phyloP scores from a whole-genome alignment of 169 alveolate species.

The Nephromyces sp. region DNA sequence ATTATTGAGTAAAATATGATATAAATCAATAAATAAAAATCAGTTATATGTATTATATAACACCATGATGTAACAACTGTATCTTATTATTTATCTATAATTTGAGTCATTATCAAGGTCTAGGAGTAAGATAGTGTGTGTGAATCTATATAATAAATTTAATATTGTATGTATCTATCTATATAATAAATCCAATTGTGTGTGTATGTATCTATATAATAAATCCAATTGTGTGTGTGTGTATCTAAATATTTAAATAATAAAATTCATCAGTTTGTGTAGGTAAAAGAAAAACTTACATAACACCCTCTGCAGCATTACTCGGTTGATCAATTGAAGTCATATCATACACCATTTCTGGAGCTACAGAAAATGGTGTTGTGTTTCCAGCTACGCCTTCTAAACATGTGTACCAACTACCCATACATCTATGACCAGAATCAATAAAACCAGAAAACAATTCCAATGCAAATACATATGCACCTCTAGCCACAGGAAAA shows the following conservation, averaged over 20 bases:
- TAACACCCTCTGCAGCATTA: conserved; percentile 22
- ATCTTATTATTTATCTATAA: too few species aligned
- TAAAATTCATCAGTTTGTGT: too few species aligned
- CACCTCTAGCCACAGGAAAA: conserved; percentile 14
- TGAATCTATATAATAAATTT: neutral
- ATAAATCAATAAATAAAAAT: too few species aligned
- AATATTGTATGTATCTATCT: neutral
- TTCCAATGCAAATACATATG: conserved; percentile 3
- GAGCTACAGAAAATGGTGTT: conserved; percentile 8
- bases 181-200: neutral
- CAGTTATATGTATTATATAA: too few species aligned
- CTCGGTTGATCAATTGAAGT: conserved; percentile 22
- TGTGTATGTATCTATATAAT: neutral
- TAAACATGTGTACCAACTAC: conserved; percentile 27
- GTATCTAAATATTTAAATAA: too few species aligned
- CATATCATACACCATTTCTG: neutral
- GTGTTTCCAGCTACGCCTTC: conserved; percentile 22
- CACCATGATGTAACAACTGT: too few species aligned
- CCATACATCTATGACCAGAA: conserved; percentile 12
- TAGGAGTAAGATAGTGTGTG: neutral
- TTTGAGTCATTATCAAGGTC: neutral
- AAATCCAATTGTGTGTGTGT: too few species aligned
- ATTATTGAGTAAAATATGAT: too few species aligned
- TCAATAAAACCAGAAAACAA: conserved; percentile 16
- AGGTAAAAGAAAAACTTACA: conserved; percentile 14